Conservation (phyloP, 2,329 filamentous ascomycete species). For the Exophiala dermatitidis region DNA sequence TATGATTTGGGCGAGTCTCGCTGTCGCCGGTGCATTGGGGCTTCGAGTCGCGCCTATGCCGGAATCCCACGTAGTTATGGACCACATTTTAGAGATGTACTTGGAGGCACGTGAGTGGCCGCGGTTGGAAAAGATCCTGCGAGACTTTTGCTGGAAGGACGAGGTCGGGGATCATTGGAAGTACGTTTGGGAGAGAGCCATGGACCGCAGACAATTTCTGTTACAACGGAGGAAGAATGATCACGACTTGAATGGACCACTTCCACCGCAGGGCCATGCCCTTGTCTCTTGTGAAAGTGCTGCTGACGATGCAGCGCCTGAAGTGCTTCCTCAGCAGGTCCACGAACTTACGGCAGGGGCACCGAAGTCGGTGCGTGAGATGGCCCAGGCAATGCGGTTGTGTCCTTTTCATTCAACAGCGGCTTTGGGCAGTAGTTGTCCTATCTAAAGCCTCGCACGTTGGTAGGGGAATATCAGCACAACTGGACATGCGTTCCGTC, state of each 20-base stretch:
- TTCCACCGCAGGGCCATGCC: background rate
- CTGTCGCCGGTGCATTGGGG: constrained; percentile 18
- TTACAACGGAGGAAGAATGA: background rate
- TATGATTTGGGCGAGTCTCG: constrained; percentile 21
- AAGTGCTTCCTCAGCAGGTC: background rate
- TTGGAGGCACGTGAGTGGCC: constrained; percentile 15
- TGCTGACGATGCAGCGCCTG: background rate
- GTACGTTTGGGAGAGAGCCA: constrained; percentile 15
- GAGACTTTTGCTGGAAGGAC: constrained; percentile 20
- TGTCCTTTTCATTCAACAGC: constrained; percentile 8
- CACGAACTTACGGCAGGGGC: background rate
- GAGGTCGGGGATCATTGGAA: constrained; percentile 17
- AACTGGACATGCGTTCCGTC: no score
- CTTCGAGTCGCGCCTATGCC: constrained; percentile 19
- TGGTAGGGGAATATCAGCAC: no score
- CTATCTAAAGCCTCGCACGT: no score
- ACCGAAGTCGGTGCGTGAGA: constrained; percentile 6
- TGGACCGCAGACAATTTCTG: constrained; percentile 13
- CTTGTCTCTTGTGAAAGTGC: background rate
- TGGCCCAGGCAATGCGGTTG: constrained; percentile 9
- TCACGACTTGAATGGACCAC: background rate
- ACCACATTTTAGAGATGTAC: constrained; percentile 17
- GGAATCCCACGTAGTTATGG: constrained; percentile 17
- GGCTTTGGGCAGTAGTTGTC: background rate
- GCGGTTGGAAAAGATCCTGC: constrained; percentile 14